Evolutionary conservation across 2,329 filamentous ascomycete species (phyloP).

Genomic region (Calonectria naviculata): DNA sequence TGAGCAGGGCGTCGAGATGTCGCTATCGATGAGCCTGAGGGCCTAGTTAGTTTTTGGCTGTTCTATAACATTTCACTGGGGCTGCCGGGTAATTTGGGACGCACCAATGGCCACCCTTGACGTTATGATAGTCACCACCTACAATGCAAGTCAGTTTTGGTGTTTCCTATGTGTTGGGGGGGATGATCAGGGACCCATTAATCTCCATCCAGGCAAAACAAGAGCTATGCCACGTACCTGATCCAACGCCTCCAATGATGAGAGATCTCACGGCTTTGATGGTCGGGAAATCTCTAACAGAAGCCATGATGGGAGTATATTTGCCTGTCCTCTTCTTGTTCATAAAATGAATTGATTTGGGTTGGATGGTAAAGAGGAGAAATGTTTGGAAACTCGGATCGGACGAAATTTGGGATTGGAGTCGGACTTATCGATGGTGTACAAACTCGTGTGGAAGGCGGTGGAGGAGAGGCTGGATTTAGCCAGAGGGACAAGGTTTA

Average conservation of each 20-base stretch:
- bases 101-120: constrained; percentile 77
- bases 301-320: constrained; percentile 51
- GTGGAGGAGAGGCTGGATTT: constrained; percentile 3
- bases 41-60: neutral
- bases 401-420: neutral
- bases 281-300: constrained; percentile 72
- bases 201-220: neutral
- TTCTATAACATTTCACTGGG: neutral
- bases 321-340: neutral
- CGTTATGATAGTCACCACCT: constrained; percentile 93
- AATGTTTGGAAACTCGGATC: neutral
- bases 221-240: constrained; percentile 38
- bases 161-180: neutral
- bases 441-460: neutral
- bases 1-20: constrained; percentile 93
- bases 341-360: neutral
- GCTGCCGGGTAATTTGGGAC: neutral
- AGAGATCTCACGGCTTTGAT: constrained; percentile 82
- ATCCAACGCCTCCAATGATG: constrained; percentile 63
- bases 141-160: constrained; percentile 31
- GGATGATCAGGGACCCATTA: neutral
- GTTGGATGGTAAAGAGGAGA: constrained; percentile 3
- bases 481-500: neutral
- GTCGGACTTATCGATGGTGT: constrained; percentile 1
- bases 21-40: constrained; percentile 86